Evolutionary conservation across 208 protist species (phyloP), one percentile per base, ranked within the genome.

Genomic region (Trypanosoma conorhini): DNA sequence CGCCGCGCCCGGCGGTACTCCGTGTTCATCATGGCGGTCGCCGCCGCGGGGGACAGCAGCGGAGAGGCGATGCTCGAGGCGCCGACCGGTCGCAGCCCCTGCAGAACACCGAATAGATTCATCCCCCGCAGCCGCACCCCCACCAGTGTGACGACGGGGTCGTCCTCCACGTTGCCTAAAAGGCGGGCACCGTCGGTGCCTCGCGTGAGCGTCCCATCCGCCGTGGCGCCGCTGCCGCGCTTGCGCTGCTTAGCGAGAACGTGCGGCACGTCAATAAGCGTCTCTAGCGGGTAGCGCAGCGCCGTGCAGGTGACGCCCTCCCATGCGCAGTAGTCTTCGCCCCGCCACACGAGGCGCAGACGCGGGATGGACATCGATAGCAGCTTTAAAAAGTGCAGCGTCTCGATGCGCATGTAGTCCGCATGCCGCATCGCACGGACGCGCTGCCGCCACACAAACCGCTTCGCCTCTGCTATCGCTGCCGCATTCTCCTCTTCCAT

Each of bases 331-430:
- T 75, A 71, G 69, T 89, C 79, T 30, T 85, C 81, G 15, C 84
- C 84, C 4, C 52, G 62, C 84, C 84, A 89, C 9, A 83, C 57
- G 10, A 56, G 61, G 9, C 65, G 68, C 54, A 89, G 75, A 51
- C 55, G 62, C 13, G 84, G 80, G 21, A 89, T 73, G 7, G 77
- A 40, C 9, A 59, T 61, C 33, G 70, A 64, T 24, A 89, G 56
- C 40, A 79, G 54, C 17, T 76, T 74, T 31, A 89, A 67, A 46
- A 83, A 86, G 57, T 89, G 84, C 5, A 89, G 57, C 24, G 84
- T 86, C 56, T 89, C 81, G 30, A 89, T 63, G 46, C 79, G 74
- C 84, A 89, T 89, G 31, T 81, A 76, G 57, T 89, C 84, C 19
- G 81, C 68, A 63, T 89, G 84, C 15, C 84, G 77, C 54, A 82